Evolutionary conservation across 2,329 filamentous ascomycete genomes (phyloP).

Genomic region (Beauveria sp.): DNA sequence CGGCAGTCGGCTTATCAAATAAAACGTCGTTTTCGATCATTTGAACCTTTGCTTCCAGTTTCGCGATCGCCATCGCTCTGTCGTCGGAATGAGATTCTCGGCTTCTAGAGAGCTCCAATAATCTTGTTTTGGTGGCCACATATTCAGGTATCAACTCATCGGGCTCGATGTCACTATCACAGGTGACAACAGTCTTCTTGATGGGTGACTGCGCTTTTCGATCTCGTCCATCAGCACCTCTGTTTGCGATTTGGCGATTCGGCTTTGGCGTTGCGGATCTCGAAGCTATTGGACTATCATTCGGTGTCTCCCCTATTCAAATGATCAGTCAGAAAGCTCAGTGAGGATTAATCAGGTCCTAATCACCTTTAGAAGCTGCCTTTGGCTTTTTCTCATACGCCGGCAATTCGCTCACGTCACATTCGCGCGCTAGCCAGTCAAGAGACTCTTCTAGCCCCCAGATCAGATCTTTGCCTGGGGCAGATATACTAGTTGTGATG

Average conservation of each 20-base stretch:
- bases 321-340: neutral
- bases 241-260: constrained; percentile 19
- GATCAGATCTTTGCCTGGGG: constrained; percentile 54
- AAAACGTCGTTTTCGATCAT: constrained; percentile 71
- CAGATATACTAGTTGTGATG: constrained; percentile 54
- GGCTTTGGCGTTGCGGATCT: constrained; percentile 42
- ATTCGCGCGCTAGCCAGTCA: constrained; percentile 83
- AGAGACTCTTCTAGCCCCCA: constrained; percentile 85
- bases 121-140: constrained; percentile 61
- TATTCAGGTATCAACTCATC: constrained; percentile 70
- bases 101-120: constrained; percentile 43
- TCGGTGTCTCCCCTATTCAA: constrained; percentile 29
- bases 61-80: constrained; percentile 46
- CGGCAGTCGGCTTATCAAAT: constrained; percentile 60
- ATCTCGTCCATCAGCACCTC: constrained; percentile 18
- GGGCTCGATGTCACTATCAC: constrained; percentile 64
- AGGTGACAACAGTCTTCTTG: constrained; percentile 42
- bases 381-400: constrained; percentile 51
- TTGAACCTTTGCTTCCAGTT: constrained; percentile 64
- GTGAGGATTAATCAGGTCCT: no score
- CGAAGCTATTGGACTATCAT: constrained; percentile 42
- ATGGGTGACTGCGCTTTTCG: constrained; percentile 21
- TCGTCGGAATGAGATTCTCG: constrained; percentile 20
- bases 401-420: constrained; percentile 59
- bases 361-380: constrained; percentile 29